Conservation (phyloP, 83 land plant species). For the Larix sibirica region DNA sequence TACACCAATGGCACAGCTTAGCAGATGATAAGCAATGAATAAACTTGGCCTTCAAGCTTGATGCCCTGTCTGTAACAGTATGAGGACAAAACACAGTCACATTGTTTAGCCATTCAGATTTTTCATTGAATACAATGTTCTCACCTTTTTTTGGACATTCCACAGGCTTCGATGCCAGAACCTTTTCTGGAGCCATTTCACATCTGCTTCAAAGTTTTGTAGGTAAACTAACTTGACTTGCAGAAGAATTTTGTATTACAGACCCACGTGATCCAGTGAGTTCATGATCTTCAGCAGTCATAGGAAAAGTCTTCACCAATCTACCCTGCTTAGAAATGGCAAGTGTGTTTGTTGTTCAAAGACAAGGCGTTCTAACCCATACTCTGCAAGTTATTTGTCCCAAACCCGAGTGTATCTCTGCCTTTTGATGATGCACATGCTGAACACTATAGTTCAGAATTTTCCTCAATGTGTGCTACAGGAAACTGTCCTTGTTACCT, state of each 20-base stretch:
- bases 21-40: constrained; percentile 64
- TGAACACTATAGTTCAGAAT: no score
- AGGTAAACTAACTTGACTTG: constrained; percentile 23
- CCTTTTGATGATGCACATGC: no score
- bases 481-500: no score
- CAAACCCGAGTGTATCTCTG: no score
- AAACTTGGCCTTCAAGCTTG: constrained; percentile 39
- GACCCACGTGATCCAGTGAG: constrained; percentile 17
- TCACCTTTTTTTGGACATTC: constrained; percentile 23
- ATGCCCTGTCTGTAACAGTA: constrained; percentile 9
- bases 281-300: constrained; percentile 31
- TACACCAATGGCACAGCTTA: constrained; percentile 78
- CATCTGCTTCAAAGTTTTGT: constrained; percentile 47
- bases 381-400: no score
- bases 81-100: constrained; percentile 4
- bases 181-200: constrained; percentile 33
- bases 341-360: no score
- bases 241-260: constrained; percentile 13
- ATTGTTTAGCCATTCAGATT: neutral
- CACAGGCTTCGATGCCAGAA: constrained; percentile 15
- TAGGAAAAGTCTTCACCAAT: constrained; percentile 18
- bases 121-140: constrained; percentile 5
- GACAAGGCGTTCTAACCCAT: no score
- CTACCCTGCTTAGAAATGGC: constrained; percentile 25
- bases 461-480: no score